A percentile compares a stretch with the other conserved stretches of the same genome.
Conservation (phyloP, 2,329 filamentous ascomycete species). For the Hypoxylon sp. region DNA sequence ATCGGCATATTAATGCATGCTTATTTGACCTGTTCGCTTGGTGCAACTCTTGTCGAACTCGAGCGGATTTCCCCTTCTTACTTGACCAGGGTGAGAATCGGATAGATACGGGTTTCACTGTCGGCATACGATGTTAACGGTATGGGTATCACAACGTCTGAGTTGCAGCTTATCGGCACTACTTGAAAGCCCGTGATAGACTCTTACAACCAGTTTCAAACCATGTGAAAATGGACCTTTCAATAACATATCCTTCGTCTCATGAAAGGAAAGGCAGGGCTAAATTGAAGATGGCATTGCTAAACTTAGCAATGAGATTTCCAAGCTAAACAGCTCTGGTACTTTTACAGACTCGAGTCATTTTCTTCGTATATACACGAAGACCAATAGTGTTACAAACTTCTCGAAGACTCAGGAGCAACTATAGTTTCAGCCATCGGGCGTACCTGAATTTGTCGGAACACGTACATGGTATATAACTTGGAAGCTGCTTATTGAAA, state of each 20-base stretch:
- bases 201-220: background rate
- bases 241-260: background rate
- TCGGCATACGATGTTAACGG: slow-evolving; percentile 6
- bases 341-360: background rate
- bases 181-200: background rate
- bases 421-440: background rate
- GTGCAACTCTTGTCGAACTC: background rate
- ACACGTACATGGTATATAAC: background rate
- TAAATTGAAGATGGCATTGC: background rate
- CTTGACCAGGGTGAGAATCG: background rate
- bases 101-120: background rate
- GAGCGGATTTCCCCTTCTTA: background rate
- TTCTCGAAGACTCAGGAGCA: background rate
- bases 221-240: background rate
- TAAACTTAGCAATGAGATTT: background rate
- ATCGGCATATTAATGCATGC: background rate
- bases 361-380: background rate
- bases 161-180: background rate
- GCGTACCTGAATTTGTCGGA: background rate
- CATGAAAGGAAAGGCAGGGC: background rate
- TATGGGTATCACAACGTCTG: slow-evolving; percentile 4
- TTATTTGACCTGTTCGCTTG: background rate
- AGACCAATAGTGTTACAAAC: background rate
- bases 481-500: background rate
- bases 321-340: background rate